phyloP scores from a whole-genome alignment of 805 yeast species.

The Blastobotrys mokoenaii region DNA sequence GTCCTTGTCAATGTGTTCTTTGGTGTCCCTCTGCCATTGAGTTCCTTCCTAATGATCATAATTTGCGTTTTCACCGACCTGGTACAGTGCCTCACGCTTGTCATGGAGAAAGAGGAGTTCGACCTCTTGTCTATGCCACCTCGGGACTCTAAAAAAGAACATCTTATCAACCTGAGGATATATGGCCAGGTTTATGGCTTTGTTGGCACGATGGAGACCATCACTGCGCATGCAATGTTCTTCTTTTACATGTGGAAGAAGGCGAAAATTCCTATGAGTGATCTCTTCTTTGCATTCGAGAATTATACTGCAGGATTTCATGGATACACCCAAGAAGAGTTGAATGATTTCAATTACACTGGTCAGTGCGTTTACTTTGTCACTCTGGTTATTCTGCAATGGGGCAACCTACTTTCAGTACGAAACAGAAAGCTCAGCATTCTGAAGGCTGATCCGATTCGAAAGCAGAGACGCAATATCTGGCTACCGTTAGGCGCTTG shows the following conservation, averaged over 20 bases:
- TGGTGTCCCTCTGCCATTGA: constrained; percentile 40
- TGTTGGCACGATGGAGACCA: constrained; percentile 34
- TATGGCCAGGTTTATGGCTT: constrained; percentile 36
- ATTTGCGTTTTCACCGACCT: constrained; percentile 41
- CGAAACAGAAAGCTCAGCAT: constrained; percentile 36
- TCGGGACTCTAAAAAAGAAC: constrained; percentile 33
- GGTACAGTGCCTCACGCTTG: constrained; percentile 36
- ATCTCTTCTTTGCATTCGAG: constrained; percentile 33
- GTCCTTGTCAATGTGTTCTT: constrained; percentile 37
- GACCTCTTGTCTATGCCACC: constrained; percentile 35
- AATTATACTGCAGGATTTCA: constrained; percentile 13
- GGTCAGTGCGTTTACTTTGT: constrained; percentile 39
- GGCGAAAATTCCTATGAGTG: constrained; percentile 29
- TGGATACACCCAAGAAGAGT: constrained; percentile 18
- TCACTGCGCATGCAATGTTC: constrained; percentile 34
- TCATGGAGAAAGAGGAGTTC: constrained; percentile 36
- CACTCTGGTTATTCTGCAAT: constrained; percentile 39
- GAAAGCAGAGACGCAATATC: constrained; percentile 21
- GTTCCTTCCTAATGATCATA: constrained; percentile 41
- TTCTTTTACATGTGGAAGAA: constrained; percentile 31
- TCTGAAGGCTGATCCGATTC: constrained; percentile 35
- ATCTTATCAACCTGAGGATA: constrained; percentile 32
- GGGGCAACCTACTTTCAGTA: constrained; percentile 35
- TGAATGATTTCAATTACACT: constrained; percentile 20
- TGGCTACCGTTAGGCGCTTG: background rate